Conservation (phyloP, 805 yeast genomes). For the Danielia oregonensis region DNA sequence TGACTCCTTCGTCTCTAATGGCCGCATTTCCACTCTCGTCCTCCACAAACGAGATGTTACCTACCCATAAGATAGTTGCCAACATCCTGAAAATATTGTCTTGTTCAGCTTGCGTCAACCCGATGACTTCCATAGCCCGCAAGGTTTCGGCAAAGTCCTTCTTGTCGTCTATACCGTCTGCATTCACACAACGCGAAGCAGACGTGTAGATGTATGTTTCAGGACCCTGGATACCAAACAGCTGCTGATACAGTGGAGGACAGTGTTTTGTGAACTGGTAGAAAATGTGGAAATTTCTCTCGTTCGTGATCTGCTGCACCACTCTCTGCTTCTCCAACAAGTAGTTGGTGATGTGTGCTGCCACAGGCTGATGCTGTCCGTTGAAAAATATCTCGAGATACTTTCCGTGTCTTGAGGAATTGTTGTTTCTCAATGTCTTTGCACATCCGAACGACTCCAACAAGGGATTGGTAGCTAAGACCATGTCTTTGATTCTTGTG, state of each 20-base stretch:
- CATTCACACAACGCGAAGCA: slow-evolving; percentile 79
- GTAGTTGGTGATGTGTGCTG: slow-evolving; percentile 95
- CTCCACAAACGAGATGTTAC: slow-evolving; percentile 83
- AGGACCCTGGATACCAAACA: slow-evolving; percentile 88
- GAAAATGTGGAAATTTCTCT: slow-evolving; percentile 95
- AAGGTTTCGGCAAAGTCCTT: slow-evolving; percentile 78
- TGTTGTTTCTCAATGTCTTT: slow-evolving; percentile 82
- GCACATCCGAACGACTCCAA: slow-evolving; percentile 94
- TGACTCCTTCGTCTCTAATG: slow-evolving; percentile 82
- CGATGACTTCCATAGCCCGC: slow-evolving; percentile 84
- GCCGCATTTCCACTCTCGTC: slow-evolving; percentile 83
- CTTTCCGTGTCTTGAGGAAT: slow-evolving; percentile 89
- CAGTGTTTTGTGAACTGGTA: slow-evolving; percentile 95
- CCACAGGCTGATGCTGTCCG: slow-evolving; percentile 75
- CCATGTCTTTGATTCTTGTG: slow-evolving; percentile 92
- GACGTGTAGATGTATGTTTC: slow-evolving; percentile 90
- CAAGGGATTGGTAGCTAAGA: slow-evolving; percentile 91
- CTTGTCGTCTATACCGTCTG: slow-evolving; percentile 80
- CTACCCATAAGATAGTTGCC: slow-evolving; percentile 89
- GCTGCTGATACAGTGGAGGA: slow-evolving; percentile 75
- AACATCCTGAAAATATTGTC: slow-evolving; percentile 84
- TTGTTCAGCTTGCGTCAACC: slow-evolving; percentile 76
- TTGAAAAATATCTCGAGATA: slow-evolving; percentile 90
- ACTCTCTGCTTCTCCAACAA: slow-evolving; percentile 93
- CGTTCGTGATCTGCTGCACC: slow-evolving; percentile 88